Base-by-base conservation (phyloP, 164 flowering plant species). In the Santalum album region DNA sequence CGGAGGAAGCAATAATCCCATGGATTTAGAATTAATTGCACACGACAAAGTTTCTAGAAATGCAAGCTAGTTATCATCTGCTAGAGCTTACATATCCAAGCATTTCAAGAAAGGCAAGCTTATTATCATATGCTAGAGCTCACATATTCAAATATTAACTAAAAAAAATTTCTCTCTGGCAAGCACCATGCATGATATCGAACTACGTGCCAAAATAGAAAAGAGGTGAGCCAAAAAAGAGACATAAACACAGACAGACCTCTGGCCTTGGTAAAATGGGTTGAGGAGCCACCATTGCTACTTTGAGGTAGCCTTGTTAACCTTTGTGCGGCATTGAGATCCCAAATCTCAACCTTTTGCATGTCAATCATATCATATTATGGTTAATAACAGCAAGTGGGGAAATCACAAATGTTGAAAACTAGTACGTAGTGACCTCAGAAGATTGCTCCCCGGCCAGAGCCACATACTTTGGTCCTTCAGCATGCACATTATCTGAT, bases 261-360 rank as follows among this genome's bases (percentile, higher is more conserved):
- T 84, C 83, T 81, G 27, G 69, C 65, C 25, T 75, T 81, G 22
- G 72, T 58, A 49, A 76, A 71, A 60, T 51, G 49, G 59, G 58
- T 69, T 25, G 32, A 16, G 2, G 71, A 73, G 56, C 51, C 74
- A 58, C 53, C 71, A 64, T 50, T 23, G 35, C 57, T 25, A 40
- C 18, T 61, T 48, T 66, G 69, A 68, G 83, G 74, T 58, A 92
- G 59, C 38, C 64, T 55, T 59, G 64, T 61, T 42, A 75, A 38
- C 69, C 69, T 83, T 71, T 77, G 74, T 36, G 77, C 87, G 67
- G 73, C 64, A 51, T 75, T 69, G 39, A 89, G 79, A 75, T 92
- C 95, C 96, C 95, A 89, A 67, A 92, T 78, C 69, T 92, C 94
- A 65, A 90, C 81, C 97, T 86, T 73, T n/a, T 46, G 39, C 54